Percentiles rank a stretch among this genome's conserved stretches.
phyloP scores from a whole-genome alignment of 495 filamentous ascomycete species.

The Tuber calosporum region DNA sequence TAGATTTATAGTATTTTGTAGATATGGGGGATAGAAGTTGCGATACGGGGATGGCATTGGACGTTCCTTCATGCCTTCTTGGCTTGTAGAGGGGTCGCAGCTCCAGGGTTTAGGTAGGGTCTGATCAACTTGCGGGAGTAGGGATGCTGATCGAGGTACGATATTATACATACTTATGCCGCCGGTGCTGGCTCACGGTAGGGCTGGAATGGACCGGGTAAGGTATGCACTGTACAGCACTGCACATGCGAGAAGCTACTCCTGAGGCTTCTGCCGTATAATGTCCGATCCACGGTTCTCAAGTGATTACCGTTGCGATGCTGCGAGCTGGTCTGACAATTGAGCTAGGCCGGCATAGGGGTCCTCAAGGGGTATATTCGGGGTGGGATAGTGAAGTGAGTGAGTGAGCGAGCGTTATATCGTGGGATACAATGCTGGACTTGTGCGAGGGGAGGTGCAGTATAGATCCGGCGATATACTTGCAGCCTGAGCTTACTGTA shows the following conservation, averaged over 20 bases:
- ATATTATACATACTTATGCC: neutral
- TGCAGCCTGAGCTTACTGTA: neutral
- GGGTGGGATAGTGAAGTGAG: neutral
- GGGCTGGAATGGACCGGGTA: neutral
- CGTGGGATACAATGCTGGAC: neutral
- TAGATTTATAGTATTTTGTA: neutral
- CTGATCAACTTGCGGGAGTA: neutral
- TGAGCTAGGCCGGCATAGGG: neutral
- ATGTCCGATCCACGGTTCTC: neutral
- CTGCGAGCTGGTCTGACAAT: neutral
- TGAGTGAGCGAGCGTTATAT: neutral
- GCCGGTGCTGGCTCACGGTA: neutral
- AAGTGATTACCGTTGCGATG: neutral
- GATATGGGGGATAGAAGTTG: neutral
- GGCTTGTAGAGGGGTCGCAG: neutral
- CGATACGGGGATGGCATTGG: neutral
- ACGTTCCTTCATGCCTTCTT: neutral
- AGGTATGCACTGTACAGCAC: neutral
- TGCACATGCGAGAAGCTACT: neutral
- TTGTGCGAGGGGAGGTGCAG: neutral
- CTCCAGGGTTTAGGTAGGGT: no score
- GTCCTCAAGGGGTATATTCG: neutral
- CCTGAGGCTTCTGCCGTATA: neutral
- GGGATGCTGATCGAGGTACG: neutral
- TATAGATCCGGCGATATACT: neutral